These are phyloP conservation scores for Phaeosphaeriaceae sp. DNA, from an alignment of 2,329 filamentous ascomycete genomes.

Conservation along the genomic window DNA sequence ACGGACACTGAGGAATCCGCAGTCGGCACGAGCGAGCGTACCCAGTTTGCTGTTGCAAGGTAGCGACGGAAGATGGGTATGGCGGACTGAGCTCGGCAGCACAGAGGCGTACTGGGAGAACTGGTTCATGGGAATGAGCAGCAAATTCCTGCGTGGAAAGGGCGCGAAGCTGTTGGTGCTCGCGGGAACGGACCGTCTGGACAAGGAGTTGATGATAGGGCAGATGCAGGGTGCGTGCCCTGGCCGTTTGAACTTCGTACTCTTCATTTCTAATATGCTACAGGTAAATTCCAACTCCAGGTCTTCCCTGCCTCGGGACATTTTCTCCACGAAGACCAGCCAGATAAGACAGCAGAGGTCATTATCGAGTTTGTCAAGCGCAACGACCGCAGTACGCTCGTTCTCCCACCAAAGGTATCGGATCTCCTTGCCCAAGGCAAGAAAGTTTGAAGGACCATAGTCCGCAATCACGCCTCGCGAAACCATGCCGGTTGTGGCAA, in stretches of 20 bases:
- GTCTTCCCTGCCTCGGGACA: slow-evolving; percentile 95
- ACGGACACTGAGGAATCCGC: slow-evolving; percentile 81
- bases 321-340: slow-evolving; percentile 95
- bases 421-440: slow-evolving; percentile 58
- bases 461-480: background rate
- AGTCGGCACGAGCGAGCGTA: slow-evolving; percentile 86
- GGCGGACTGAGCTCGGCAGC: slow-evolving; percentile 82
- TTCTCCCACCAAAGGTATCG: slow-evolving; percentile 87
- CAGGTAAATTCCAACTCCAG: slow-evolving; percentile 92
- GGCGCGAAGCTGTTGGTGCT: slow-evolving; percentile 86
- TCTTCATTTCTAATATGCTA: slow-evolving; percentile 25
- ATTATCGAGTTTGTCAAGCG: slow-evolving; percentile 90
- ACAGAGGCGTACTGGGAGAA: slow-evolving; percentile 93
- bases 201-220: slow-evolving; percentile 91
- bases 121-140: slow-evolving; percentile 89
- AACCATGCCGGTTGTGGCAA: background rate
- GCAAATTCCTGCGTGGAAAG: slow-evolving; percentile 81
- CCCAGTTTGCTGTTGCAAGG: slow-evolving; percentile 72
- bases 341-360: slow-evolving; percentile 84
- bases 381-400: slow-evolving; percentile 84
- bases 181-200: slow-evolving; percentile 86
- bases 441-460: slow-evolving; percentile 50
- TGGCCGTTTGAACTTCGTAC: background rate
- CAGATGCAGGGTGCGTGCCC: slow-evolving; percentile 86
- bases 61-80: slow-evolving; percentile 66